Evolutionary conservation across 371 early-diverging fungal species (phyloP).

Genomic region (Zychaea mexicana): DNA sequence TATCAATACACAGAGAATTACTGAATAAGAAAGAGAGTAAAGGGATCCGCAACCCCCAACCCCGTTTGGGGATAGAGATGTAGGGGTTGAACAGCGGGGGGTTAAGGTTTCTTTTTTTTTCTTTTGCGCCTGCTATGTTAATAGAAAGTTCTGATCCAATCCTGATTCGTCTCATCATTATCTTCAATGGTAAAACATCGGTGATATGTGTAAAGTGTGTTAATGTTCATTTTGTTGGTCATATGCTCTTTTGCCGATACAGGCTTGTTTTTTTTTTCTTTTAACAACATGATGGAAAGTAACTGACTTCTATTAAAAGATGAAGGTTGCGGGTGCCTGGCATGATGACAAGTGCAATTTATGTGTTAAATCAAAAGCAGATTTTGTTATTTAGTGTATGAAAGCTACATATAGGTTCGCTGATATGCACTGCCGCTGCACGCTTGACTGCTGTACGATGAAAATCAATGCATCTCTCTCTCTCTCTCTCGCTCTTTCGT

Average conservation of each 20-base stretch:
- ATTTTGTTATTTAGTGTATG: too few species aligned
- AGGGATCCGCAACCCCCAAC: not conserved
- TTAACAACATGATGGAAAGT: too few species aligned
- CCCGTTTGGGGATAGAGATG: not conserved
- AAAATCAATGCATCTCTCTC: not conserved
- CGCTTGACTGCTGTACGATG: constrained; percentile 5
- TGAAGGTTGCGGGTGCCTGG: too few species aligned
- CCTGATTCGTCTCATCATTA: constrained; percentile 13
- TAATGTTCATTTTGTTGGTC: too few species aligned
- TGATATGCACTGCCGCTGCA: too few species aligned
- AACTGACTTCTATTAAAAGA: too few species aligned
- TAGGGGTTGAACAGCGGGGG: constrained; percentile 5
- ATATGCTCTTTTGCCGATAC: too few species aligned
- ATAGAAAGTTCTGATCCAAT: constrained; percentile 11
- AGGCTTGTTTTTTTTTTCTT: too few species aligned
- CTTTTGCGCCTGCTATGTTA: not conserved
- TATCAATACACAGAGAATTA: not conserved
- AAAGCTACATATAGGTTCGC: too few species aligned
- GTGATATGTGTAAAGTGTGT: not conserved
- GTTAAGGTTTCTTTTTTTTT: not conserved
- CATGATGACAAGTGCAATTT: too few species aligned
- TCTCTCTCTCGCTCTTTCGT: too few species aligned
- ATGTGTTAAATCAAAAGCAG: not conserved
- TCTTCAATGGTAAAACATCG: not conserved
- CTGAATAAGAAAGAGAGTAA: not conserved